phyloP scores from a whole-genome alignment of 176 grass and related monocot genomes.

The Musa schizocarpa region DNA sequence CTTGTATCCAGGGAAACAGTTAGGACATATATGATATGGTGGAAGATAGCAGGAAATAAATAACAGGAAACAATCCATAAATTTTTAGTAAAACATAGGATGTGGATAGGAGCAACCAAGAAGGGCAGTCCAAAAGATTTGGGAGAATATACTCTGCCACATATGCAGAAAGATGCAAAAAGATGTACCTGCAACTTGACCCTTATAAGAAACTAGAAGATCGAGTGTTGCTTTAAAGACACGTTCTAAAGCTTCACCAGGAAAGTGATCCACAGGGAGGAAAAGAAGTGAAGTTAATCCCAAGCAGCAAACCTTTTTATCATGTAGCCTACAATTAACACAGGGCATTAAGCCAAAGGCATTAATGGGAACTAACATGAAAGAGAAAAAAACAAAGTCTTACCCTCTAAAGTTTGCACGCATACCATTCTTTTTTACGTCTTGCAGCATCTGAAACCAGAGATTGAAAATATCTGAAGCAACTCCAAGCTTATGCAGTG shows the following conservation, averaged over 20 bases:
- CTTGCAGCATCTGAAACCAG: conserved; percentile 78
- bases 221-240: conserved; percentile 87
- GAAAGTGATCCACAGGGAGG: conserved; percentile 74
- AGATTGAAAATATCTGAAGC: conserved; percentile 61
- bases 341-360: neutral
- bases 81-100: neutral
- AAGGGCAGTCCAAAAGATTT: neutral
- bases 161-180: neutral
- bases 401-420: conserved; percentile 77
- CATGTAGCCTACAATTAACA: conserved; percentile 53
- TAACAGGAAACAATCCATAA: neutral
- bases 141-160: neutral
- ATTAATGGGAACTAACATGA: neutral
- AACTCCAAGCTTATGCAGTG: conserved; percentile 60
- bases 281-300: conserved; percentile 69
- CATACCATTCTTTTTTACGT: conserved; percentile 61
- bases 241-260: conserved; percentile 61
- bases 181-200: conserved; percentile 77
- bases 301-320: conserved; percentile 81
- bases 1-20: no score
- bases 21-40: no score
- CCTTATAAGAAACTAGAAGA: conserved; percentile 70
- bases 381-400: neutral
- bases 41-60: neutral
- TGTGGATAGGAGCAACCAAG: neutral